Conservation (phyloP, 208 protist species). For the Trypanosoma rangeli region DNA sequence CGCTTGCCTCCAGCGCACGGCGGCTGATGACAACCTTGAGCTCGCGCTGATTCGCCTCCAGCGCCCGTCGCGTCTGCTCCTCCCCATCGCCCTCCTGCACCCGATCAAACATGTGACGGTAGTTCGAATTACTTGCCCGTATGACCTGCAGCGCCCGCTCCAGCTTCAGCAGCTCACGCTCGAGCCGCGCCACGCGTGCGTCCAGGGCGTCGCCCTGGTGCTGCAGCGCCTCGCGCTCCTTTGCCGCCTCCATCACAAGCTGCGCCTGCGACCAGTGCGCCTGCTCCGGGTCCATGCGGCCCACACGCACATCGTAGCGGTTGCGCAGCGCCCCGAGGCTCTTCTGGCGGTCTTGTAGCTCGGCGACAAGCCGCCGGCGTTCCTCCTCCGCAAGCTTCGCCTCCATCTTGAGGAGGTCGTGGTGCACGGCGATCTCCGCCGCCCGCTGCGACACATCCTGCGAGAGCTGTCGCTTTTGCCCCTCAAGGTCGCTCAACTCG, state of each 20-base stretch:
- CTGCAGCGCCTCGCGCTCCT: constrained; percentile 88
- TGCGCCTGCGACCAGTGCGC: constrained; percentile 76
- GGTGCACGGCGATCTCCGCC: constrained; percentile 84
- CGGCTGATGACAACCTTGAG: constrained; percentile 65
- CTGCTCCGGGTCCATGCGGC: constrained; percentile 68
- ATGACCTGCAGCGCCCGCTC: constrained; percentile 81
- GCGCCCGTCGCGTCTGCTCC: constrained; percentile 45
- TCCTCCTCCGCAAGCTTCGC: constrained; percentile 85
- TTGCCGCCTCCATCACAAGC: constrained; percentile 78
- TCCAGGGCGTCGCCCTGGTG: constrained; percentile 80
- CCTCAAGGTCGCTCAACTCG: constrained; percentile 72
- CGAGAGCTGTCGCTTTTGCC: constrained; percentile 73
- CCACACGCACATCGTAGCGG: constrained; percentile 75
- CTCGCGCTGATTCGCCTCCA: constrained; percentile 66
- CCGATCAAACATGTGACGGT: constrained; percentile 74
- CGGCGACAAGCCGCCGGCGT: constrained; percentile 53
- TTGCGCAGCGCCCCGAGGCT: constrained; percentile 62
- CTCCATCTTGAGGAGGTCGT: constrained; percentile 77
- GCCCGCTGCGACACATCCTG: constrained; percentile 66
- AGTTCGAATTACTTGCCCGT: constrained; percentile 73
- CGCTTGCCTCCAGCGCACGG: constrained; percentile 60
- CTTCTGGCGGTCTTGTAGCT: constrained; percentile 72
- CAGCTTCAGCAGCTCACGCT: constrained; percentile 77
- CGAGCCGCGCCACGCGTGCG: constrained; percentile 67
- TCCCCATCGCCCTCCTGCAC: constrained; percentile 58